Evolutionary conservation across 2,329 filamentous ascomycete genomes (phyloP).

Genomic region (Fusarium setosum): DNA sequence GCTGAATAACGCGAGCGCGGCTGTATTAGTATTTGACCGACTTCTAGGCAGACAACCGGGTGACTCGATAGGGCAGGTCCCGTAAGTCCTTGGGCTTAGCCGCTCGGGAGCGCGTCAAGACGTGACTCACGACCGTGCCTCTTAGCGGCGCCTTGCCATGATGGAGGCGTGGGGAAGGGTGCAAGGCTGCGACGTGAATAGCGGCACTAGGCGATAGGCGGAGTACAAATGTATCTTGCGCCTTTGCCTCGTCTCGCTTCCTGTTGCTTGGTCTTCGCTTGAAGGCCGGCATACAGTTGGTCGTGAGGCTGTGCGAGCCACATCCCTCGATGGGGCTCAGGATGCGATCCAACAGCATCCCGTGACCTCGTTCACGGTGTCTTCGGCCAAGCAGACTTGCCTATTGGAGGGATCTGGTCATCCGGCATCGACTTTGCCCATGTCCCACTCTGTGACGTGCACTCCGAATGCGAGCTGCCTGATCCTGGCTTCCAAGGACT

Average conservation of each 20-base stretch:
- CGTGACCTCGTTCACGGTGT: slow-evolving; percentile 41
- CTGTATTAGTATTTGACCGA: slow-evolving; percentile 41
- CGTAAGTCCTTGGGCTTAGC: slow-evolving; percentile 28
- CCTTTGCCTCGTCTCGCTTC: slow-evolving; percentile 7
- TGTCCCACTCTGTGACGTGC: slow-evolving; percentile 36
- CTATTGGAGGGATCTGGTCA: slow-evolving; percentile 29
- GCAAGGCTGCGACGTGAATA: slow-evolving; percentile 42
- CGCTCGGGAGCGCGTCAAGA: slow-evolving; percentile 16
- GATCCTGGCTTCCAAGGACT: slow-evolving; percentile 17
- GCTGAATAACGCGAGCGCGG: slow-evolving; percentile 13
- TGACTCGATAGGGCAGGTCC: slow-evolving; percentile 39
- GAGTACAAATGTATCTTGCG: slow-evolving; percentile 3
- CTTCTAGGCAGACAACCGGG: slow-evolving; percentile 36
- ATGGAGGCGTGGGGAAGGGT: slow-evolving; percentile 29
- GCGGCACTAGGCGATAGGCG: slow-evolving; percentile 30
- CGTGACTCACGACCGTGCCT: slow-evolving; percentile 40
- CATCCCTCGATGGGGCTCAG: slow-evolving; percentile 5
- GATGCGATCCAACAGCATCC: slow-evolving; percentile 17
- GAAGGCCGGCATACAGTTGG: slow-evolving; percentile 23
- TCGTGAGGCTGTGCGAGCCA: slow-evolving; percentile 28
- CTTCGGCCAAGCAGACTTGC: slow-evolving; percentile 20
- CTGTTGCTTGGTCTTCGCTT: slow-evolving; percentile 25
- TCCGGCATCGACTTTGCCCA: slow-evolving; percentile 19
- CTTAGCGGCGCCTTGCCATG: slow-evolving; percentile 37
- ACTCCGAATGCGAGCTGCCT: slow-evolving; percentile 24